Evolutionary conservation across 106 monocot species (phyloP), one percentile per base, ranked within the genome.

Genomic region (Dioscorea dumetorum): DNA sequence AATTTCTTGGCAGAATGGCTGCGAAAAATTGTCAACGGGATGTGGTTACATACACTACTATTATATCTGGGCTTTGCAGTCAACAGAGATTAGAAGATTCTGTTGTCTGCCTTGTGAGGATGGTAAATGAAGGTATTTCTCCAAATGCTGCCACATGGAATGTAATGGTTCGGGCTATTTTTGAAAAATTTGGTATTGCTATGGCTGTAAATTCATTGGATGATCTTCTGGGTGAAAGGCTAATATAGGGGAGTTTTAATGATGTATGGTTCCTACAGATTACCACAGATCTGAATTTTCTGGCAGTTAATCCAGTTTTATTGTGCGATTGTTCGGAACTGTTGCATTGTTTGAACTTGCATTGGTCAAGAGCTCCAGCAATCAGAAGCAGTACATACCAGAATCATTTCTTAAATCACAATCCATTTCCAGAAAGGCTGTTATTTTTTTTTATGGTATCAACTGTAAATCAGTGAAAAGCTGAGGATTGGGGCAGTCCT

Each of bases 141-240:
- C 95, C 95, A 22, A 91, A 85, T 67, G 24, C 57, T 50, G 84
- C 80, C 22, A 90, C 86, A 63, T 94, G 94, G 94, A 84, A 84
- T 63, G 82, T 76, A 23, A 67, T 94, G 64, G 80, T 94, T 31
- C 68, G 64, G 31, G 64, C 41, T 15, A 33, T 73, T 61, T 74
- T 74, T 67, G 66, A 32, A 49, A 69, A 74, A n/a, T 22, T 66
- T 12, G 79, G 57, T 35, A 24, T 33, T 49, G 63, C 62, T 63
- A 34, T 31, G 12, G 51, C 61, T 24, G 33, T 71, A 63, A 41
- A 70, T 49, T 52, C 60, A 48, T 7, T 87, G n/a, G 71, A 80
- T 2, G 28, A 77, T 63, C 70, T 83, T 18, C 17, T 83, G 63
- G 57, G 54, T 2, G 10, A 73, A 33, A 22, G 19, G 51, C 53